phyloP scores from a whole-genome alignment of 2,329 filamentous ascomycete species.

The Grosmannia penicillata region DNA sequence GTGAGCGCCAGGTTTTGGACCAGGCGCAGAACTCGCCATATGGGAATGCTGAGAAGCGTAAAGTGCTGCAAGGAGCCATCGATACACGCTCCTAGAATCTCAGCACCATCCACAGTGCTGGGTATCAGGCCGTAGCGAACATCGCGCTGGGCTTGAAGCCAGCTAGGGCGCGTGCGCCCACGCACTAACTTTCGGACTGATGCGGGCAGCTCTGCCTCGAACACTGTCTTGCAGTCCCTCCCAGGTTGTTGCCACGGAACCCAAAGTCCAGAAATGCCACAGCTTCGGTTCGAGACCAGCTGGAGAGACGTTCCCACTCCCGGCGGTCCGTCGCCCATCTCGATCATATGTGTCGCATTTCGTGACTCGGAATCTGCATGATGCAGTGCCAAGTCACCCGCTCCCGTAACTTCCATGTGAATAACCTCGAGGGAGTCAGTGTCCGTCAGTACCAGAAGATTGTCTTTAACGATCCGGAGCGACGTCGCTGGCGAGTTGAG shows the following conservation, averaged over 20 bases:
- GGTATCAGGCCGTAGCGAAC: constrained; percentile 27
- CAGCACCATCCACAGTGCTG: constrained; percentile 27
- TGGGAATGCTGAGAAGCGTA: constrained; percentile 42
- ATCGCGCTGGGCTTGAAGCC: constrained; percentile 22
- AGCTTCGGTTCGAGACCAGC: constrained; percentile 32
- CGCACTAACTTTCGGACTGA: constrained; percentile 42
- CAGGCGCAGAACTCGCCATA: constrained; percentile 57
- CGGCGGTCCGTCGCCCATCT: constrained; percentile 18
- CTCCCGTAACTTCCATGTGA: constrained; percentile 23
- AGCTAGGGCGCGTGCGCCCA: constrained; percentile 36
- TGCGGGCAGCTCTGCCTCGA: constrained; percentile 39
- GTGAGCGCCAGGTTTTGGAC: constrained; percentile 52
- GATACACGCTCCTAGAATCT: constrained; percentile 50
- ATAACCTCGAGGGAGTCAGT: constrained; percentile 42
- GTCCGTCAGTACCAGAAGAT: constrained; percentile 35
- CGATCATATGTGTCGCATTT: constrained; percentile 29
- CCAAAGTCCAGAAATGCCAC: constrained; percentile 35
- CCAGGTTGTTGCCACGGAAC: constrained; percentile 26
- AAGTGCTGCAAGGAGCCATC: constrained; percentile 60
- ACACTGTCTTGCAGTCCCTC: constrained; percentile 29
- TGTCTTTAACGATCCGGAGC: constrained; percentile 30
- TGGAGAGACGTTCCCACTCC: constrained; percentile 22
- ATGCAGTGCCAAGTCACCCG: constrained; percentile 22
- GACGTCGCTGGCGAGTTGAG: constrained; percentile 38
- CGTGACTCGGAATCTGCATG: constrained; percentile 32